phyloP scores from a whole-genome alignment of 202 grass and related monocot genomes.

The Musa balbisiana region DNA sequence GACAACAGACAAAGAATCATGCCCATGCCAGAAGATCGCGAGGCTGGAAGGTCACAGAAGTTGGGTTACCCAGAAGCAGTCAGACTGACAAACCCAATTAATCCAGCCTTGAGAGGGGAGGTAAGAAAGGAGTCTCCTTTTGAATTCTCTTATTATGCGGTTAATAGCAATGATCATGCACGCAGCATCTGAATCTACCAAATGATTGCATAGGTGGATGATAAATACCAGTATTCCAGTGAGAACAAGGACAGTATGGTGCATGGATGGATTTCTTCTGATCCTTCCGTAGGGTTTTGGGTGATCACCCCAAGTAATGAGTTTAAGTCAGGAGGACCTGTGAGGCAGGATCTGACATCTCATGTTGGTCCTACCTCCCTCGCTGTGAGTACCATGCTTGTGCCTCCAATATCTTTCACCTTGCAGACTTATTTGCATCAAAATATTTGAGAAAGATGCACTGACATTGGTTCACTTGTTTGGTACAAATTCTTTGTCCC shows the following conservation, averaged over 20 bases:
- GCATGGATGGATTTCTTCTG: conserved; percentile 2
- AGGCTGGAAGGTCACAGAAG: background rate
- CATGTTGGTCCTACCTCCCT: conserved; percentile 8
- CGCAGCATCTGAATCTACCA: background rate
- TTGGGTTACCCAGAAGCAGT: conserved; percentile 1
- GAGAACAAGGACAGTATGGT: background rate
- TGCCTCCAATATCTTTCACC: background rate
- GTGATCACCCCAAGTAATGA: background rate
- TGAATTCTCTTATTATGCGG: background rate
- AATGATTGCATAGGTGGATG: background rate
- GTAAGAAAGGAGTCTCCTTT: background rate
- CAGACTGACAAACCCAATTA: background rate
- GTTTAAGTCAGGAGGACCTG: background rate
- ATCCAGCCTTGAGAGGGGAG: conserved; percentile 4
- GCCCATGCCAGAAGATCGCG: background rate
- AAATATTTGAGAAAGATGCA: background rate
- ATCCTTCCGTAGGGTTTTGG: conserved; percentile 2
- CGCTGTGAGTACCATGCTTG: background rate
- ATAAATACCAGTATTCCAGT: background rate
- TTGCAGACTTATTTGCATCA: background rate
- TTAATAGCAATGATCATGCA: background rate
- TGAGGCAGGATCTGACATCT: conserved; percentile 8
- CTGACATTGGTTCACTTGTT: background rate
- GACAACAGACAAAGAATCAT: conserved; percentile 4
- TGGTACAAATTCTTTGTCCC: background rate